These are phyloP conservation scores for Petasospora rhodanensis DNA, from an alignment of 1,139 yeast genomes.

Conservation along the genomic window DNA sequence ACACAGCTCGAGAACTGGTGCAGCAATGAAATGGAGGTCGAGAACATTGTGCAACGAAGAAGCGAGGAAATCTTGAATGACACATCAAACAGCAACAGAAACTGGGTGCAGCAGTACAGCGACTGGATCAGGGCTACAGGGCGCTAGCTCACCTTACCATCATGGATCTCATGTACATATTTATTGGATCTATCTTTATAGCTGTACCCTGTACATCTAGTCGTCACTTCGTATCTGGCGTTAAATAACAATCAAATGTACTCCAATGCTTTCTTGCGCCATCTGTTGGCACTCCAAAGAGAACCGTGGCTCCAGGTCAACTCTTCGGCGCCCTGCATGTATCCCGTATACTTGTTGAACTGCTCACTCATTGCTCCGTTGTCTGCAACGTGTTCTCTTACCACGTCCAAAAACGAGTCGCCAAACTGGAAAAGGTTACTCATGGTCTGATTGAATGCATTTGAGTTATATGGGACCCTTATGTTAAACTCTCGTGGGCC, in stretches of 20 bases:
- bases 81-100: slow-evolving; percentile 28
- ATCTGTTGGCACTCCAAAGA: slow-evolving; percentile 64
- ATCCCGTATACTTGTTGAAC: slow-evolving; percentile 75
- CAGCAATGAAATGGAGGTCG: slow-evolving; percentile 36
- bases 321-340: slow-evolving; percentile 80
- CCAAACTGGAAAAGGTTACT: slow-evolving; percentile 51
- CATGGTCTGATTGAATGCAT: slow-evolving; percentile 43
- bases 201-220: too few relatives aligned
- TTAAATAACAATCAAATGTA: slow-evolving; percentile 3
- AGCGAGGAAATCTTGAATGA: slow-evolving; percentile 33
- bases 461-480: slow-evolving; percentile 40
- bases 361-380: slow-evolving; percentile 89
- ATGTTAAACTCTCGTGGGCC: slow-evolving; percentile 7
- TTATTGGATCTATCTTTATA: too few relatives aligned
- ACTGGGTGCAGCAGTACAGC: slow-evolving; percentile 6
- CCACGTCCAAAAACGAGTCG: slow-evolving; percentile 71
- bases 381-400: slow-evolving; percentile 65
- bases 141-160: too few relatives aligned
- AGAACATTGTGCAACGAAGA: slow-evolving; percentile 35
- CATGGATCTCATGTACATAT: slow-evolving; percentile 2
- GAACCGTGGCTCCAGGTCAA: slow-evolving; percentile 93
- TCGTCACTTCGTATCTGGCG: background rate
- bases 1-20: slow-evolving; percentile 31
- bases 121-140: too few relatives aligned
- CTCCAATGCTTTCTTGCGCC: slow-evolving; percentile 42